Evolutionary conservation across 768 basidiomycete species (phyloP).

Genomic region (Psilocybe azurescens): DNA sequence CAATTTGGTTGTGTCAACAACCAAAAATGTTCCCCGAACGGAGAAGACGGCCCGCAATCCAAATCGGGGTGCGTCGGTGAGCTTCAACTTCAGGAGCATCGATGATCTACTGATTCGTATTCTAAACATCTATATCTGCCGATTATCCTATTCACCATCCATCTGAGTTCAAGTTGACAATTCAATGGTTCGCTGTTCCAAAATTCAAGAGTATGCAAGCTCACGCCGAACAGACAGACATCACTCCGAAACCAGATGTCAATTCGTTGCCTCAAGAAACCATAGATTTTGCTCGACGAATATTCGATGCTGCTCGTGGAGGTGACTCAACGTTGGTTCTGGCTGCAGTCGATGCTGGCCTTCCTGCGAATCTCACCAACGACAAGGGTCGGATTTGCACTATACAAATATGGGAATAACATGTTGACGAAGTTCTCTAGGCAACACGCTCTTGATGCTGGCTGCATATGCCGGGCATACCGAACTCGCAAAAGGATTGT

Average conservation of each 20-base stretch:
- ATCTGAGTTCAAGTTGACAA: background rate
- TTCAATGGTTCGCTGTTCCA: background rate
- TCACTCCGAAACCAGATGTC: conserved; percentile 13
- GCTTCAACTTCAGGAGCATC: background rate
- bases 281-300: conserved; percentile 64
- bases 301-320: conserved; percentile 76
- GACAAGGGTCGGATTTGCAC: conserved; percentile 52
- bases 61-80: background rate
- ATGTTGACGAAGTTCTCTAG: conserved; percentile 36
- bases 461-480: conserved; percentile 75
- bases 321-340: conserved; percentile 59
- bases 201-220: background rate
- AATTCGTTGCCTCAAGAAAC: conserved; percentile 44
- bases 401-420: background rate
- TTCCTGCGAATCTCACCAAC: conserved; percentile 77
- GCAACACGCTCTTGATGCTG: conserved; percentile 83
- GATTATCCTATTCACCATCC: too few relatives aligned
- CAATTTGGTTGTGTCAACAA: too few relatives aligned
- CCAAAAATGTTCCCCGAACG: background rate
- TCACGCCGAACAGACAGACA: background rate
- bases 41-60: background rate
- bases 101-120: background rate
- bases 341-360: conserved; percentile 68
- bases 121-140: background rate
- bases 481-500: conserved; percentile 54